phyloP scores from a whole-genome alignment of 495 filamentous ascomycete species.

The Penicillium macrosclerotiorum region DNA sequence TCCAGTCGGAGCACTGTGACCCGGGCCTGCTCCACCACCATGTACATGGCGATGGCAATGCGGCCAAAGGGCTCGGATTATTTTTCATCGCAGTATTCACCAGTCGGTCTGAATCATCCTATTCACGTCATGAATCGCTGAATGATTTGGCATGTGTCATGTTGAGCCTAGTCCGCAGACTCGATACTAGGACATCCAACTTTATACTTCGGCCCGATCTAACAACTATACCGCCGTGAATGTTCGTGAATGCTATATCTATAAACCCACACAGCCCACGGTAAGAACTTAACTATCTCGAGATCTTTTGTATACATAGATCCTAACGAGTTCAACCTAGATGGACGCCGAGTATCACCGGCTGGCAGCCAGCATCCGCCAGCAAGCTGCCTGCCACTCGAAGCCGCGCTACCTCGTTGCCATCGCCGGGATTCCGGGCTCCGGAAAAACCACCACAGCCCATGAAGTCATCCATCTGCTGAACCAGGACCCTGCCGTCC shows the following conservation, averaged over 20 bases:
- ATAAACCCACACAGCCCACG: neutral
- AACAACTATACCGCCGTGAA: no score
- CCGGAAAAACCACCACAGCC: slow-evolving; percentile 50
- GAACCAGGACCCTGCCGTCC: slow-evolving; percentile 17
- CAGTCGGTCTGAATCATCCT: neutral
- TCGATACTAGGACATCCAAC: no score
- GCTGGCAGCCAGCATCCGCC: slow-evolving; percentile 20
- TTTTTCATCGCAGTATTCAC: neutral
- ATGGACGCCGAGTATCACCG: slow-evolving; percentile 29
- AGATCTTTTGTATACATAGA: neutral
- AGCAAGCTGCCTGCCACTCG: slow-evolving; percentile 17
- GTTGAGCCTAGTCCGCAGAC: no score
- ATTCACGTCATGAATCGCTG: slow-evolving; percentile 1
- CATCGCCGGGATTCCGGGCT: slow-evolving; percentile 46
- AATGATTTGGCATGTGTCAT: no score
- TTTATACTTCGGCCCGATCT: no score
- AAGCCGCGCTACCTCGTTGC: slow-evolving; percentile 34
- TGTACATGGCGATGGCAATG: slow-evolving; percentile 15
- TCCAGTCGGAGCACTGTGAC: slow-evolving; percentile 33
- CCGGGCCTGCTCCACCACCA: slow-evolving; percentile 21
- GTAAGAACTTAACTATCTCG: neutral
- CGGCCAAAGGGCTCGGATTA: neutral
- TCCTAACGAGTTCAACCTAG: neutral
- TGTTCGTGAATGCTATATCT: no score
- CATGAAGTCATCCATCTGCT: slow-evolving; percentile 30